Base-by-base conservation (phyloP, 2,329 filamentous ascomycete species). In the Exophiala oligosperma region DNA sequence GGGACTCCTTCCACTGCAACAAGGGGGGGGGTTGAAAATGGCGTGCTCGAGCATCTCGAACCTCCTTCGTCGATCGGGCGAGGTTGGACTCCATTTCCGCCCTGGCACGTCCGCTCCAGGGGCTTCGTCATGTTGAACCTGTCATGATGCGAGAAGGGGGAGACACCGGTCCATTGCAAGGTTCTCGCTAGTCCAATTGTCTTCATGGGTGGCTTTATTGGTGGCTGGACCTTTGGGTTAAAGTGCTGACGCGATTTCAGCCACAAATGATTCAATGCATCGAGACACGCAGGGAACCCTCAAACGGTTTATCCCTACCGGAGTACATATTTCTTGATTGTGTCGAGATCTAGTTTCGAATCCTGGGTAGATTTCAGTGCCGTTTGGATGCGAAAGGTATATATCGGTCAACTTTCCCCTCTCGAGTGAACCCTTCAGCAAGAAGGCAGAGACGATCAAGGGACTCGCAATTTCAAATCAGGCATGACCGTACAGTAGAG, bases 231-330 rank as follows among this genome's bases (percentile, higher is more conserved):
- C 52, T 57, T 17, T 17, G 17, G 17, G 17, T 17, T 17, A 17
- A 57, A 54, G 21, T 47, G 59, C 44, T 61, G 59, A 61, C 46
- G 59, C 49, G 38, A 58, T 61, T 48, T n/a, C 35, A 49, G 49
- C 52, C 26, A 54, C 38, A 56, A 60, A 46, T 29, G 28, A 26
- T 29, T 32, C 46, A n/a, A 48, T 12, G 8, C 9, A n/a, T n/a
- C 46, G 9, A 28, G 12, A 12, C 12, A 32, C 9, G 32, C 9
- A 9, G 11, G 32, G 2, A 7, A 5, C 11, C 6, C 9, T 9
- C 32, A 35, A 9, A 9, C 17, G 17, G 17, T 17, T 17, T 17
- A 35, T 35, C 8, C 6, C 2, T 9, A 9, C 11, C 32, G 4
- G 4, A 7, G 4, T 9, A 35, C 4, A 5, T 9, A 35, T 35